phyloP scores from a whole-genome alignment of 2,329 filamentous ascomycete species.

The Arthrocladium fulminans region DNA sequence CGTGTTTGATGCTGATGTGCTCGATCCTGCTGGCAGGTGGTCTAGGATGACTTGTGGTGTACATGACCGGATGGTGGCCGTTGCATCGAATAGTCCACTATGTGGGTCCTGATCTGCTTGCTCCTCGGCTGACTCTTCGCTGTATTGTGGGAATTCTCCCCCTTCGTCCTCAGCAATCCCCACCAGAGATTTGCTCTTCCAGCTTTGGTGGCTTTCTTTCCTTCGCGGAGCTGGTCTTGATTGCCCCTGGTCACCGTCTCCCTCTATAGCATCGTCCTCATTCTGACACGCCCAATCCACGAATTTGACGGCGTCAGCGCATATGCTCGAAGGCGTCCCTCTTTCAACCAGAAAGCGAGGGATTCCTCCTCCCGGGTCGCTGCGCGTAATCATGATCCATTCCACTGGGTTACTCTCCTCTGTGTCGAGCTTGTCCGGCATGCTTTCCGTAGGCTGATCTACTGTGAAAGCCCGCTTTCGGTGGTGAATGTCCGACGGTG shows the following conservation, averaged over 20 bases:
- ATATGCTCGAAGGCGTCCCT: slow-evolving; percentile 72
- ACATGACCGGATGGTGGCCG: slow-evolving; percentile 41
- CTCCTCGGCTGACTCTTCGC: not conserved
- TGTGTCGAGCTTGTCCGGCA: slow-evolving; percentile 10
- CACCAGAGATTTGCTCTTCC: slow-evolving; percentile 1
- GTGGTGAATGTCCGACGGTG: not conserved
- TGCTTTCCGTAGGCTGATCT: not conserved
- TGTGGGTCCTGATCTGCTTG: not conserved
- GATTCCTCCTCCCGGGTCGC: slow-evolving; percentile 79
- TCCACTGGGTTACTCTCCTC: slow-evolving; percentile 61
- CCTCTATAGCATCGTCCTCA: slow-evolving; percentile 25
- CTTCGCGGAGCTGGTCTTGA: slow-evolving; percentile 1
- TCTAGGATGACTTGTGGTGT: slow-evolving; percentile 43
- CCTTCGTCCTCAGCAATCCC: slow-evolving; percentile 1
- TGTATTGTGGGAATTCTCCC: not conserved
- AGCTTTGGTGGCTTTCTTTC: slow-evolving; percentile 4
- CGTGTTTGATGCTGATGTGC: not conserved
- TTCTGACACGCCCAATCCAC: slow-evolving; percentile 62
- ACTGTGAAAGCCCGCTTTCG: not conserved
- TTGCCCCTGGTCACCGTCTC: not conserved
- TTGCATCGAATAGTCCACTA: slow-evolving; percentile 22
- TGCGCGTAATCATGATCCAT: slow-evolving; percentile 88
- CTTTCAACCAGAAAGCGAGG: slow-evolving; percentile 87
- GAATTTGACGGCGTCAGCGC: slow-evolving; percentile 71
- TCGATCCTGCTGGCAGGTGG: slow-evolving; percentile 33